These are phyloP conservation scores for Metschnikowia koreensis DNA, from an alignment of 805 yeast species.

Conservation along the genomic window DNA sequence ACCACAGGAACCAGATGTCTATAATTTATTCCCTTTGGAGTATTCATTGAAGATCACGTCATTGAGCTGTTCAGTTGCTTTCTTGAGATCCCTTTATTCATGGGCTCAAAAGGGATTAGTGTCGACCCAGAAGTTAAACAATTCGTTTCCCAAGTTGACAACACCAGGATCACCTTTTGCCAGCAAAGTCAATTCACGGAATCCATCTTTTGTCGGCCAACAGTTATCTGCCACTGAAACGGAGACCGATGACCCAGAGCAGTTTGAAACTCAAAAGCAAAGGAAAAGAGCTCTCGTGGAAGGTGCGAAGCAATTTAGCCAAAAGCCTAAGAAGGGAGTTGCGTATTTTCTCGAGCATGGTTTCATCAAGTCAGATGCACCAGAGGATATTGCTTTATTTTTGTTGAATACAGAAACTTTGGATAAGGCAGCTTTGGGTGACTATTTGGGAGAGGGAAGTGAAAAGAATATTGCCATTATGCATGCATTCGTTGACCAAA, in stretches of 20 bases:
- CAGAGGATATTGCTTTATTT: conserved; percentile 72
- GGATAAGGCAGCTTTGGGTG: conserved; percentile 85
- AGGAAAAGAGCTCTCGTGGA: conserved; percentile 79
- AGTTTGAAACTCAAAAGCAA: conserved; percentile 81
- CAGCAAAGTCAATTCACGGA: conserved; percentile 28
- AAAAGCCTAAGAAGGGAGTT: conserved; percentile 80
- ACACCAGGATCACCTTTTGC: conserved; percentile 24
- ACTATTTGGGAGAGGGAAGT: conserved; percentile 86
- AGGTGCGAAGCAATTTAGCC: conserved; percentile 77
- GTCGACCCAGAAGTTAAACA: conserved; percentile 7
- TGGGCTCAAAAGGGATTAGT: conserved; percentile 73
- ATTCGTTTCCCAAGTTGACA: conserved; percentile 1
- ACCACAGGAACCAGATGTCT: conserved; percentile 56
- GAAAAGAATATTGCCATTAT: conserved; percentile 73
- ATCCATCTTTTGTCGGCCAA: conserved; percentile 27
- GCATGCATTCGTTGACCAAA: conserved; percentile 89
- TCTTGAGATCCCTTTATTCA: conserved; percentile 72
- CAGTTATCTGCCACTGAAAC: conserved; percentile 49
- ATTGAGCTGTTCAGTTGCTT: conserved; percentile 74
- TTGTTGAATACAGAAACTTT: conserved; percentile 69
- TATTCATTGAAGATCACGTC: conserved; percentile 83
- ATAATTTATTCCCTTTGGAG: conserved; percentile 63
- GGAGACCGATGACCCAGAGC: conserved; percentile 72
- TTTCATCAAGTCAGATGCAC: conserved; percentile 59
- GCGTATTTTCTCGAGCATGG: conserved; percentile 57